These are phyloP conservation scores for Cordyceps javanica DNA, from an alignment of 2,329 filamentous ascomycete genomes.

Conservation along the genomic window DNA sequence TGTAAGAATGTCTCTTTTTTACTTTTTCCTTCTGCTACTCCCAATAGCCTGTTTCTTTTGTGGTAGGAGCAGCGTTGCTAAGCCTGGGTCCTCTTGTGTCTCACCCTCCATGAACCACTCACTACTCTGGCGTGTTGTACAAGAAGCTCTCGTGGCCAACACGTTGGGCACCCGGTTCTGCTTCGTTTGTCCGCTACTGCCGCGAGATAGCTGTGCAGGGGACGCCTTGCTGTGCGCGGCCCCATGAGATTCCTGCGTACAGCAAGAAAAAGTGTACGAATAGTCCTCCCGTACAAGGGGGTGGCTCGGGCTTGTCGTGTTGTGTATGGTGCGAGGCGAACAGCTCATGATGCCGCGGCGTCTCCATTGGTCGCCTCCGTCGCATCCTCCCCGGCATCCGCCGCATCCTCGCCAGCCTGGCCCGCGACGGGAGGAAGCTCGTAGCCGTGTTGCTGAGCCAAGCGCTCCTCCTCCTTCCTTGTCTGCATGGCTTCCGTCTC, in stretches of 20 bases:
- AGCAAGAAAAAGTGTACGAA: neutral
- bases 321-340: neutral
- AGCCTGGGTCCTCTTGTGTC: neutral
- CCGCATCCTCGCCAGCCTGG: neutral
- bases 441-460: conserved; percentile 30
- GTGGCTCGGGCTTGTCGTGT: conserved; percentile 8
- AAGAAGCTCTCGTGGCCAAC: neutral
- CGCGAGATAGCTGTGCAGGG: neutral
- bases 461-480: conserved; percentile 70
- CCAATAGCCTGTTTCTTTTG: neutral
- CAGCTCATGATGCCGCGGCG: conserved; percentile 6
- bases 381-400: neutral
- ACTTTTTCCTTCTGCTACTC: neutral
- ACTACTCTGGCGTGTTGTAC: neutral
- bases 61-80: neutral
- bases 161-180: neutral
- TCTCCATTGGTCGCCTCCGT: neutral
- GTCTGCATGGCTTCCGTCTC: conserved; percentile 76
- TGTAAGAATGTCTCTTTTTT: neutral
- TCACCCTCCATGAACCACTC: neutral
- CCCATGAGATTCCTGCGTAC: neutral
- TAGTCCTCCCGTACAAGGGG: neutral
- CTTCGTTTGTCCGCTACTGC: neutral
- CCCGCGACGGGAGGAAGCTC: conserved; percentile 11
- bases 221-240: neutral